Percentiles rank a stretch among this genome's conserved stretches.
Conservation (phyloP, 257 asterid genomes). For the Datura wrightii region DNA sequence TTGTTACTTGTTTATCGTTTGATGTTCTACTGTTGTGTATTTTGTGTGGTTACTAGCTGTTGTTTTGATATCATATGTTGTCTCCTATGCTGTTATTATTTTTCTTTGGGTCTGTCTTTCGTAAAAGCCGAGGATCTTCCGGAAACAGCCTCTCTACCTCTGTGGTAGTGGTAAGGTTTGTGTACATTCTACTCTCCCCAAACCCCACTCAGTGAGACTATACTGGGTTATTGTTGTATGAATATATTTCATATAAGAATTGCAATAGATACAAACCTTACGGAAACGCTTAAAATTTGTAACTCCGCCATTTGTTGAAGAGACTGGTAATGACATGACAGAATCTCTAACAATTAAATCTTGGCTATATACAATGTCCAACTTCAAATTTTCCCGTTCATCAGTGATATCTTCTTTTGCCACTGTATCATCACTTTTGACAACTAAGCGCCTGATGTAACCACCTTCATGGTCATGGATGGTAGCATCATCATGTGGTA, state of each 20-base stretch:
- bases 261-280: constrained; percentile 58
- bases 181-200: too few relatives aligned
- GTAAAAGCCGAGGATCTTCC: too few relatives aligned
- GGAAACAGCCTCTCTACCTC: too few relatives aligned
- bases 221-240: too few relatives aligned
- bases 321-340: constrained; percentile 40
- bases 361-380: constrained; percentile 81
- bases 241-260: constrained; percentile 9
- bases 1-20: too few relatives aligned
- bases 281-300: constrained; percentile 83
- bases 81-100: too few relatives aligned
- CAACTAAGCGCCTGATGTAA: constrained; percentile 38
- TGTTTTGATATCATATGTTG: too few relatives aligned
- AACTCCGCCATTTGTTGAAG: constrained; percentile 40
- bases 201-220: too few relatives aligned
- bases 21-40: too few relatives aligned
- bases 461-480: constrained; percentile 35
- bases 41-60: too few relatives aligned
- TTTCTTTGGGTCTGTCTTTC: too few relatives aligned
- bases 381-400: constrained; percentile 57
- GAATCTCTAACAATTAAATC: constrained; percentile 69
- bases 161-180: too few relatives aligned
- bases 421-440: constrained; percentile 42
- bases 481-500: constrained; percentile 44
- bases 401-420: constrained; percentile 47